Evolutionary conservation across 2,329 filamentous ascomycete genomes (phyloP).

Genomic region (Ceratocystis lukuohia): DNA sequence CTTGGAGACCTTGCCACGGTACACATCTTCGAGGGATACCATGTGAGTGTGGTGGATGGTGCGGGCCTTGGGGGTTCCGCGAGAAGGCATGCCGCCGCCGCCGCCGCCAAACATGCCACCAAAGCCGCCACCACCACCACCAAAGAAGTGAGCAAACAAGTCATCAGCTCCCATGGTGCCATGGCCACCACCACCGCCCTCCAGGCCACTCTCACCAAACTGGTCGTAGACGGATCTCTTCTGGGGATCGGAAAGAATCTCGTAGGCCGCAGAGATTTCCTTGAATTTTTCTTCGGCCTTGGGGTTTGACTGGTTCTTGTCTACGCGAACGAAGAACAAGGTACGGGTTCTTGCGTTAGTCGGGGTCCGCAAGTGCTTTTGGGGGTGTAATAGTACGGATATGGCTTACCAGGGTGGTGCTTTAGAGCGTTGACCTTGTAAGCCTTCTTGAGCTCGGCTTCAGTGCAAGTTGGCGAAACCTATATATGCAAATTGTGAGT

Average conservation of each 20-base stretch:
- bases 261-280: slow-evolving; percentile 89
- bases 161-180: slow-evolving; percentile 92
- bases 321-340: slow-evolving; percentile 32
- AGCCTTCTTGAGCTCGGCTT: slow-evolving; percentile 79
- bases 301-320: slow-evolving; percentile 93
- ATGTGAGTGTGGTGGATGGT: slow-evolving; percentile 98
- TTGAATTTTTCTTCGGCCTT: slow-evolving; percentile 97
- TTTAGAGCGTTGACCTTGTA: slow-evolving; percentile 76
- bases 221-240: slow-evolving; percentile 91
- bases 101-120: slow-evolving; percentile 55
- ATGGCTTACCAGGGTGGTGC: slow-evolving; percentile 60
- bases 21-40: slow-evolving; percentile 93
- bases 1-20: slow-evolving; percentile 95
- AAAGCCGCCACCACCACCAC: slow-evolving; percentile 52
- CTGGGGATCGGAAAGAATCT: slow-evolving; percentile 80
- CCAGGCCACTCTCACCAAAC: slow-evolving; percentile 92
- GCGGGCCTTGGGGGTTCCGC: slow-evolving; percentile 74
- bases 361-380: background rate
- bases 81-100: slow-evolving; percentile 69
- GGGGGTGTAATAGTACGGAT: background rate
- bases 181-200: slow-evolving; percentile 52
- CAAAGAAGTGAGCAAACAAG: slow-evolving; percentile 94
- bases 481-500: slow-evolving; percentile 26
- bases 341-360: background rate
- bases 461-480: slow-evolving; percentile 67